Evolutionary conservation across 1,284 basidiomycete species (phyloP).

Genomic region (Cutaneotrichosporon cavernicola): DNA sequence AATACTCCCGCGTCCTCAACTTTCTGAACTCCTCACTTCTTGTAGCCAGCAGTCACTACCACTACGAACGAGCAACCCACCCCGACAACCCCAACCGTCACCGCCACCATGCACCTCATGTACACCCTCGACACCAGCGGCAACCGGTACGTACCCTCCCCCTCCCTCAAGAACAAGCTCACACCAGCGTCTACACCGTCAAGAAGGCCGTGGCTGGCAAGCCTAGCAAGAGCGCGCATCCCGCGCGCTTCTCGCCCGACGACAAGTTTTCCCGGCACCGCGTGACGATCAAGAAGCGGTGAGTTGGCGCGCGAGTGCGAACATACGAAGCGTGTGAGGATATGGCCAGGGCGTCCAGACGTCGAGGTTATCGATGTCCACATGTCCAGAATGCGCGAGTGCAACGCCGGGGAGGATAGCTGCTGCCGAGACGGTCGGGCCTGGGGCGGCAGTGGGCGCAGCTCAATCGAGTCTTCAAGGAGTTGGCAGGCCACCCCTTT

Average conservation of each 20-base stretch:
- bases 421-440: too few relatives aligned
- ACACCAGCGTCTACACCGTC: conserved; percentile 68
- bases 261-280: conserved; percentile 97
- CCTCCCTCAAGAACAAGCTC: neutral
- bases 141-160: conserved; percentile 53
- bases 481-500: too few relatives aligned
- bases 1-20: neutral
- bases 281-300: conserved; percentile 90
- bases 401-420: too few relatives aligned
- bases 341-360: too few relatives aligned
- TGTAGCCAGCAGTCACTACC: neutral
- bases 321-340: neutral
- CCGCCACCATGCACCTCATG: conserved; percentile 82
- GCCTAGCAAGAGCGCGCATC: conserved; percentile 90
- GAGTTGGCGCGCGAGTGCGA: conserved; percentile 31
- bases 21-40: neutral
- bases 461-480: too few relatives aligned
- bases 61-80: conserved; percentile 3
- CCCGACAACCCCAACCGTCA: conserved; percentile 30
- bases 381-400: neutral
- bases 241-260: conserved; percentile 93
- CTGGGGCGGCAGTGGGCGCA: too few relatives aligned
- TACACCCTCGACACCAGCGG: conserved; percentile 78
- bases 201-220: conserved; percentile 82
- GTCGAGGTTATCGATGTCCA: neutral